These are phyloP conservation scores for Sugiyamaella qingdaonensis DNA, from an alignment of 805 yeast genomes.

Conservation along the genomic window DNA sequence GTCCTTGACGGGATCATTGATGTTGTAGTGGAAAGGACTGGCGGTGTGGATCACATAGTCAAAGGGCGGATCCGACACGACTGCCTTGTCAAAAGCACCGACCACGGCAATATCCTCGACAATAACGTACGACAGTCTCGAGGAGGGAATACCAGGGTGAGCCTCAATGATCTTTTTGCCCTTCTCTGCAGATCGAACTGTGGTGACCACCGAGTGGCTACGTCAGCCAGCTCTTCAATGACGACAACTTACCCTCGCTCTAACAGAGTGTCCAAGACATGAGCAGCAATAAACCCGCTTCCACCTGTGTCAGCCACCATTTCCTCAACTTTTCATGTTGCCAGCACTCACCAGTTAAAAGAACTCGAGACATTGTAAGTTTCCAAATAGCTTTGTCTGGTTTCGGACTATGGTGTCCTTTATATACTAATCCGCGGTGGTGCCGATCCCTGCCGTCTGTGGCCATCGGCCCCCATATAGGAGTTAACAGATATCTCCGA, in stretches of 20 bases:
- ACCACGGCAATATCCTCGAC: slow-evolving; percentile 36
- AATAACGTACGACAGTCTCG: slow-evolving; percentile 23
- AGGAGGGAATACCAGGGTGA: slow-evolving; percentile 30
- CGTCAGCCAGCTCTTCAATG: neutral
- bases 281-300: slow-evolving; percentile 23
- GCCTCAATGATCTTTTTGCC: slow-evolving; percentile 33
- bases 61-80: slow-evolving; percentile 35
- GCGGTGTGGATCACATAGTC: slow-evolving; percentile 39
- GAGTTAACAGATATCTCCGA: no score
- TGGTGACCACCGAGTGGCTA: slow-evolving; percentile 43
- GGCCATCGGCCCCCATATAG: neutral
- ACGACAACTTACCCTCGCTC: slow-evolving; percentile 29
- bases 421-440: neutral
- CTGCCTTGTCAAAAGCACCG: slow-evolving; percentile 44
- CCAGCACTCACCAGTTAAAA: slow-evolving; percentile 3
- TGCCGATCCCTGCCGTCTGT: neutral
- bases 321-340: neutral
- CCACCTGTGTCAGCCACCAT: slow-evolving; percentile 17
- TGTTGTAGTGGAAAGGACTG: slow-evolving; percentile 36
- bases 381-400: neutral
- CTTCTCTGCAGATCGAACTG: slow-evolving; percentile 43
- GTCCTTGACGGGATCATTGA: slow-evolving; percentile 38
- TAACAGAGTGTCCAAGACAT: slow-evolving; percentile 35
- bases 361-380: slow-evolving; percentile 1
- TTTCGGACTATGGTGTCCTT: no score